Evolutionary conservation across 768 basidiomycete species (phyloP), one percentile per base, ranked within the genome.

Genomic region (Peribolospora kevripleyi): DNA sequence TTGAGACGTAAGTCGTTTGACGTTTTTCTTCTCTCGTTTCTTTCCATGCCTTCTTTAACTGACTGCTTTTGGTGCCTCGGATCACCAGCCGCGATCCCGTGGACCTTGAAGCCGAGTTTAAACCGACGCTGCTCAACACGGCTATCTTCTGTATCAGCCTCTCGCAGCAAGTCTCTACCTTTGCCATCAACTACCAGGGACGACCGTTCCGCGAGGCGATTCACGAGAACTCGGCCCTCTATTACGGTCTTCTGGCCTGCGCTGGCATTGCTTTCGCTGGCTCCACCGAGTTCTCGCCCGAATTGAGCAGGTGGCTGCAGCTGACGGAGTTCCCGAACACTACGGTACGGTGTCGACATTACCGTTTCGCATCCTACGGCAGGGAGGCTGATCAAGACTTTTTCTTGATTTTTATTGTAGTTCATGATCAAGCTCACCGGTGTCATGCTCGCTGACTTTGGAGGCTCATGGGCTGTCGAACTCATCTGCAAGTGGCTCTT

Each of bases 201-300:
- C 82, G 93, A 42, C 93, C 93, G 0, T 98, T 97, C 80, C 80
- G 93, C 42, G 93, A 98, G 69, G 87, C 87, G 43, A 95, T 98
- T 64, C 76, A 84, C 3, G 93, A 98, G 69, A 98, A 98, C 68
- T 71, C 80, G 3, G 82, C 87, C n/a, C 66, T 98, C 14, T 95
- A 76, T 68, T 97, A 80, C 72, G 93, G 93, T 37, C 76, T 97
- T 8, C 71, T 93, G 46, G 85, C 52, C 9, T 51, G 50, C 14
- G 57, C 54, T 14, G 60, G 46, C 3, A 90, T 98, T 5, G 93
- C 93, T 7, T 85, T 95, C 69, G 82, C 76, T 7, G 93, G 93
- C 40, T 78, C 91, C 5, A 87, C 84, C 0, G 87, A 98, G 65
- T 82, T 98, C 61, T 72, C 93, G 65, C 93, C 93, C 2, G 93